These are phyloP conservation scores for Curvularia sp. DNA, from an alignment of 2,329 filamentous ascomycete genomes.

Conservation along the genomic window DNA sequence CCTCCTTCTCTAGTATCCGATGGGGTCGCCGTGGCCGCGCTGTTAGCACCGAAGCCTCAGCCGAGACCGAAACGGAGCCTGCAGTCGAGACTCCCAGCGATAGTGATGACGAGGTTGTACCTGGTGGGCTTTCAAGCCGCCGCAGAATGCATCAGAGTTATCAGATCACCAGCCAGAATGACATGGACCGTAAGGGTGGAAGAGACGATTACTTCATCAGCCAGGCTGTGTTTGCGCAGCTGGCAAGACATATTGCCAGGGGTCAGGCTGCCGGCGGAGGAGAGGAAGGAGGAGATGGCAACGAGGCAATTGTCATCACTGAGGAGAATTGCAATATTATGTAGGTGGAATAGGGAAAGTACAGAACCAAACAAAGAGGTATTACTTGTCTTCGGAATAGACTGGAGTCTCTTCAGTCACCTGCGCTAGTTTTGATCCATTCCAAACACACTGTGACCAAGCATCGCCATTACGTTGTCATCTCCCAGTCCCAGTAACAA, in stretches of 20 bases:
- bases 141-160: slow-evolving; percentile 67
- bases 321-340: slow-evolving; percentile 44
- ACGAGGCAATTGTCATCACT: slow-evolving; percentile 35
- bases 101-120: slow-evolving; percentile 50
- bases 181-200: slow-evolving; percentile 64
- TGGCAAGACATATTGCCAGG: slow-evolving; percentile 44
- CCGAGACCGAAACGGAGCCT: slow-evolving; percentile 4
- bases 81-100: slow-evolving; percentile 21
- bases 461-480: not conserved
- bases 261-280: slow-evolving; percentile 28
- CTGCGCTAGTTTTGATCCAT: not conserved
- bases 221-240: slow-evolving; percentile 47
- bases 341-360: slow-evolving; percentile 16
- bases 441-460: not conserved
- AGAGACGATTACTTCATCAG: slow-evolving; percentile 65
- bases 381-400: not conserved
- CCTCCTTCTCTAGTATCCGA: slow-evolving; percentile 51
- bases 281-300: slow-evolving; percentile 33
- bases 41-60: slow-evolving; percentile 1
- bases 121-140: slow-evolving; percentile 61
- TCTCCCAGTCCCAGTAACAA: not conserved
- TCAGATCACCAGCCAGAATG: slow-evolving; percentile 68
- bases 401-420: not conserved
- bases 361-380: not conserved
- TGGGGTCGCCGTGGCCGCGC: slow-evolving; percentile 35